A percentile compares a stretch with the other conserved stretches of the same genome.
phyloP scores from a whole-genome alignment of 306 rosid species.

The Vicia villosa region DNA sequence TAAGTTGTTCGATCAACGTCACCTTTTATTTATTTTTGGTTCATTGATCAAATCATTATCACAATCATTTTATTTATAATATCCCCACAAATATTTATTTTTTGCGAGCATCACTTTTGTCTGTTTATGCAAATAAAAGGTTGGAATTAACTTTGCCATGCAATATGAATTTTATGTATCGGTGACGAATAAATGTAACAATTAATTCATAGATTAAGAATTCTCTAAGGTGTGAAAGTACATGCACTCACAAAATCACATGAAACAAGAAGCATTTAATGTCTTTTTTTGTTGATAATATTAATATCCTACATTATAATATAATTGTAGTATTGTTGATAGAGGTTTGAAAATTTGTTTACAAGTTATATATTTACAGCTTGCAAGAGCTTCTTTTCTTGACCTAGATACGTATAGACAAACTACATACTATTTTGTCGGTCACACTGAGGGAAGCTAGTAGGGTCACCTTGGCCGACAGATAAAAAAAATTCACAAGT shows the following conservation, averaged over 20 bases:
- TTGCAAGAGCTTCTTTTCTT: constrained; percentile 33
- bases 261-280: neutral
- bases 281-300: too few species aligned
- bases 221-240: neutral
- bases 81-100: too few species aligned
- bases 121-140: neutral
- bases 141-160: neutral
- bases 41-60: too few species aligned
- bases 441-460: constrained; percentile 32
- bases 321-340: neutral
- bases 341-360: neutral
- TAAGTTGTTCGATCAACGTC: neutral
- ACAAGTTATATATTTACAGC: neutral
- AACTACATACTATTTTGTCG: constrained; percentile 63
- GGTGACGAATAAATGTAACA: neutral
- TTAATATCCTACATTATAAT: neutral
- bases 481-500: constrained; percentile 35
- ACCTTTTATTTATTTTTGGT: neutral
- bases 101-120: neutral
- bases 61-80: too few species aligned
- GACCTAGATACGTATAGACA: constrained; percentile 20
- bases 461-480: constrained; percentile 63
- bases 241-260: constrained; percentile 26
- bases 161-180: neutral
- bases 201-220: too few species aligned